phyloP scores from a whole-genome alignment of 495 filamentous ascomycete genomes.

The Neurospora tetraspora region DNA sequence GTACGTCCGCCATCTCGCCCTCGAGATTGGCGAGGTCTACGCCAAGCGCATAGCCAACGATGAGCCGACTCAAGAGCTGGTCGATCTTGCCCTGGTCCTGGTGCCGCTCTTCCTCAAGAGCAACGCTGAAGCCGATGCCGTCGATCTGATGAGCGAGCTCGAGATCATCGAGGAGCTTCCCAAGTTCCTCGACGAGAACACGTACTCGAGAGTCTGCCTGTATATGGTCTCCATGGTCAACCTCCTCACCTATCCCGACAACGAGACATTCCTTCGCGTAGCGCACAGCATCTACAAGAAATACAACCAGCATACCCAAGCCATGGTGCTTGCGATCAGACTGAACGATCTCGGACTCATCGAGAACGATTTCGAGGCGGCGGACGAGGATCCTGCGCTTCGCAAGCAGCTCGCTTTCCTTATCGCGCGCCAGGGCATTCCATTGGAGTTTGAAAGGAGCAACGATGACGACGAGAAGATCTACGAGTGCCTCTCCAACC shows the following conservation, averaged over 20 bases:
- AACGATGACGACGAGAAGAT: constrained; percentile 54
- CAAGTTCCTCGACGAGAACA: constrained; percentile 84
- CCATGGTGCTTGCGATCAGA: constrained; percentile 86
- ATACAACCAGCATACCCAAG: constrained; percentile 85
- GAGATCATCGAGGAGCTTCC: constrained; percentile 94
- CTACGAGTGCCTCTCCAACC: constrained; percentile 74
- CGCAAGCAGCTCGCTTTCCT: constrained; percentile 95
- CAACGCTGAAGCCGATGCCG: constrained; percentile 96
- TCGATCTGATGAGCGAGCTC: constrained; percentile 90
- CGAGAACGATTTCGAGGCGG: constrained; percentile 64
- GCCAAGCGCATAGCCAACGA: constrained; percentile 55
- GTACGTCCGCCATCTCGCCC: constrained; percentile 89
- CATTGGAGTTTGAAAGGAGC: constrained; percentile 50
- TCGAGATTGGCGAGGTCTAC: constrained; percentile 94
- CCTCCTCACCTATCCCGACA: constrained; percentile 92
- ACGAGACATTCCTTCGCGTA: constrained; percentile 82
- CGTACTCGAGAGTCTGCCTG: constrained; percentile 82
- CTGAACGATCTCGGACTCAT: constrained; percentile 81
- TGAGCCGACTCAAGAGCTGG: constrained; percentile 58
- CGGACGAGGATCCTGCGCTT: constrained; percentile 60
- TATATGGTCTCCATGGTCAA: constrained; percentile 99
- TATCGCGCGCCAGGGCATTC: constrained; percentile 83
- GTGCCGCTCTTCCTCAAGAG: constrained; percentile 94
- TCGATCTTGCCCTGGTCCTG: constrained; percentile 69
- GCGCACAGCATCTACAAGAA: constrained; percentile 87